Evolutionary conservation across 176 grass and related monocot species (phyloP).

Genomic region (Pontederia paniculata): DNA sequence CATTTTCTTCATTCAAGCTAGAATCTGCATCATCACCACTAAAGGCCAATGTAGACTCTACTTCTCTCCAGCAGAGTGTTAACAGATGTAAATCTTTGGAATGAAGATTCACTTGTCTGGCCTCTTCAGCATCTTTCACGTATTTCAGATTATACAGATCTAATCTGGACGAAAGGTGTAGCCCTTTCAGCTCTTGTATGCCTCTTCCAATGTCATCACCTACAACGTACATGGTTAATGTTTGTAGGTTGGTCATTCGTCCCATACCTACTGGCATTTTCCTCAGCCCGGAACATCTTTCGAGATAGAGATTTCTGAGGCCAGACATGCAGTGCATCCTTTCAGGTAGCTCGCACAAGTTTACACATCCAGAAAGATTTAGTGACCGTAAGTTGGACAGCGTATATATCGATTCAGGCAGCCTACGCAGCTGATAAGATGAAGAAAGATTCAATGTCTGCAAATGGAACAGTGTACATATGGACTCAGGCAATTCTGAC

Average conservation of each 20-base stretch:
- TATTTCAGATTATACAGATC: too few species aligned
- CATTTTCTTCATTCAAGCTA: too few species aligned
- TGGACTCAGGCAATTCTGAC: neutral
- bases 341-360: too few species aligned
- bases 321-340: conserved; percentile 7
- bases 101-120: neutral
- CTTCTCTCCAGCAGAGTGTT: conserved; percentile 6
- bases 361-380: too few species aligned
- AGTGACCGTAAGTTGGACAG: too few species aligned
- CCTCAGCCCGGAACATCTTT: neutral
- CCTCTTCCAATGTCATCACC: too few species aligned
- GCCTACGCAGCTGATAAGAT: neutral
- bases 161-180: conserved; percentile 14
- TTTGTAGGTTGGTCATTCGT: conserved; percentile 3
- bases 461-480: neutral
- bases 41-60: too few species aligned
- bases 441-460: neutral
- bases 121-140: conserved; percentile 1
- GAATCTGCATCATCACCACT: too few species aligned
- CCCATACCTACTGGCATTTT: conserved; percentile 13
- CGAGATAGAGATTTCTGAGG: neutral
- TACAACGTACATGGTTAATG: conserved; percentile 15
- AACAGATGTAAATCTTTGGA: conserved; percentile 6
- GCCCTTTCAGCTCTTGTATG: conserved; percentile 14
- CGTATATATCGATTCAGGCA: neutral